Evolutionary conservation across 1,284 basidiomycete species (phyloP).

Genomic region (Ustilago esculenta): DNA sequence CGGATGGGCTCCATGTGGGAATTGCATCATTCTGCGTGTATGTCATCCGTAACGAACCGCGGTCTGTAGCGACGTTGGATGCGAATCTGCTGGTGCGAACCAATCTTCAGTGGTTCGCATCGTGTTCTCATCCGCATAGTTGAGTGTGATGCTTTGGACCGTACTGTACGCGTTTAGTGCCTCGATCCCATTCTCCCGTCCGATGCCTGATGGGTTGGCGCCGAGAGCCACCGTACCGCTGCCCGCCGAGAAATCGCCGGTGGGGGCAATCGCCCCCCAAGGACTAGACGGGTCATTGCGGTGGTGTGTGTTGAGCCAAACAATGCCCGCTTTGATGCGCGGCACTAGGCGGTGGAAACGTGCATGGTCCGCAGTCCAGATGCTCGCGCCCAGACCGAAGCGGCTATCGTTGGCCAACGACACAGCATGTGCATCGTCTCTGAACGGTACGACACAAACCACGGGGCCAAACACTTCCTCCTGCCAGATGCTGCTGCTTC

Average conservation of each 20-base stretch:
- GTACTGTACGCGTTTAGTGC: slow-evolving; percentile 32
- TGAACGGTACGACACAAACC: slow-evolving; percentile 69
- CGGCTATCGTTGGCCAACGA: slow-evolving; percentile 77
- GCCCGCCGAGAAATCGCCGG: slow-evolving; percentile 8
- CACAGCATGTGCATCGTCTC: slow-evolving; percentile 75
- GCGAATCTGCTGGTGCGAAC: slow-evolving; percentile 15
- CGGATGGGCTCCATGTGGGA: too few species aligned
- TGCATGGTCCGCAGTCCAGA: slow-evolving; percentile 76
- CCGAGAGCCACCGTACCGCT: too few species aligned
- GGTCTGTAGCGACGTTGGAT: background rate
- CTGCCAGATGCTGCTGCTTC: slow-evolving; percentile 74
- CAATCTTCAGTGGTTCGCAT: slow-evolving; percentile 24
- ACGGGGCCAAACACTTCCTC: slow-evolving; percentile 85
- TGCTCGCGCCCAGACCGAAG: slow-evolving; percentile 80
- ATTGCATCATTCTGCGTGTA: too few species aligned
- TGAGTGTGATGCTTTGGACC: slow-evolving; percentile 26
- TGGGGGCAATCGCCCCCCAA: slow-evolving; percentile 74
- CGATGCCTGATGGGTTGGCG: slow-evolving; percentile 26
- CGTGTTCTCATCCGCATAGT: slow-evolving; percentile 28
- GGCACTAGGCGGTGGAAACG: slow-evolving; percentile 17
- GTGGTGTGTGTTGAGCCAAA: slow-evolving; percentile 86
- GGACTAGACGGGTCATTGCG: too few species aligned
- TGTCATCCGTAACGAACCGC: slow-evolving; percentile 19
- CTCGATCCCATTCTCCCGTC: slow-evolving; percentile 38
- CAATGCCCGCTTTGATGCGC: slow-evolving; percentile 71